Percentiles rank a stretch among this genome's conserved stretches.
Evolutionary conservation across 2,329 filamentous ascomycete species (phyloP).

Genomic region (Stromatinia cepivora): DNA sequence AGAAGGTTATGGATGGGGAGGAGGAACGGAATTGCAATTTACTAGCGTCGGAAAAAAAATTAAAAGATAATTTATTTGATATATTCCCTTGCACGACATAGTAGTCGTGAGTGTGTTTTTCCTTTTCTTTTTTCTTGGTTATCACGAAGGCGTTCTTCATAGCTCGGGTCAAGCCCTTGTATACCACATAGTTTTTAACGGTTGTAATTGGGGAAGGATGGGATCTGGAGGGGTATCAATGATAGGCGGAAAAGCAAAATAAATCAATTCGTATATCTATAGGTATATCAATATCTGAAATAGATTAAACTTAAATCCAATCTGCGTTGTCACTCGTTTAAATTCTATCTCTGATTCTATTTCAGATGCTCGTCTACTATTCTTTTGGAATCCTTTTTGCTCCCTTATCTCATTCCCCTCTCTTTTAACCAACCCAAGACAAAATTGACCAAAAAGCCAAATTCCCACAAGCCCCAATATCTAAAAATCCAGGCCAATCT

Average conservation of each 20-base stretch:
- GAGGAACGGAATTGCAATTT: conserved; percentile 14
- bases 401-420: no score
- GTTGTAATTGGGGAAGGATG: background rate
- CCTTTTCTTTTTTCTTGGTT: background rate
- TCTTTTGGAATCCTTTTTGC: background rate
- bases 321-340: background rate
- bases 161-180: background rate
- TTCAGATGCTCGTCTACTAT: background rate
- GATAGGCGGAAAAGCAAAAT: background rate
- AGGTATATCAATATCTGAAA: background rate
- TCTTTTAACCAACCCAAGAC: background rate
- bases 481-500: no score
- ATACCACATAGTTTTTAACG: background rate
- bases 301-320: background rate
- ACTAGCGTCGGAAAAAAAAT: conserved; percentile 7
- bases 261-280: background rate
- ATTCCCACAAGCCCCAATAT: no score
- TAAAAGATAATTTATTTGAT: background rate
- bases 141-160: background rate
- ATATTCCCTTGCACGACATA: background rate
- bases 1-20: background rate
- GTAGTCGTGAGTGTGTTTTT: background rate
- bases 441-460: background rate
- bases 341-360: background rate
- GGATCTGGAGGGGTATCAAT: background rate